These are phyloP conservation scores for Leishmania martiniquensis DNA, from an alignment of 208 protist genomes.

Conservation along the genomic window DNA sequence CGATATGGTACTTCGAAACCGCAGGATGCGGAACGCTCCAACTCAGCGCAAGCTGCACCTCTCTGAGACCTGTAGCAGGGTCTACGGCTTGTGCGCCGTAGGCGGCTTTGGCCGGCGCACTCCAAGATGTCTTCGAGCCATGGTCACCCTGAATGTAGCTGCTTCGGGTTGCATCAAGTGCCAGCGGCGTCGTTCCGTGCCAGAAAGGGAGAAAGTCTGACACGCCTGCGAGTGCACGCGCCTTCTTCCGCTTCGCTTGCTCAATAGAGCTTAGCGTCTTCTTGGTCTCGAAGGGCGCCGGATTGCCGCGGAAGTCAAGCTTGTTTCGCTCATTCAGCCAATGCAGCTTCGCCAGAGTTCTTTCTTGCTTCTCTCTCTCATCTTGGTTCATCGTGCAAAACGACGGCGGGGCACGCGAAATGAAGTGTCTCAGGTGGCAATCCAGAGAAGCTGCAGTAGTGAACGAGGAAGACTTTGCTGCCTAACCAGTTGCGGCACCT, in stretches of 20 bases:
- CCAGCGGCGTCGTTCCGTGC: slow-evolving; percentile 48
- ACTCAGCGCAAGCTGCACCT: slow-evolving; percentile 69
- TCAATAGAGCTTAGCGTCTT: slow-evolving; percentile 75
- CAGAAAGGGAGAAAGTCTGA: slow-evolving; percentile 72
- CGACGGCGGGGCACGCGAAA: neutral
- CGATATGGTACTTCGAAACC: neutral
- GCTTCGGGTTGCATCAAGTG: slow-evolving; percentile 51
- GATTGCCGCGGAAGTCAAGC: slow-evolving; percentile 83
- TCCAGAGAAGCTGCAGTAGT: neutral
- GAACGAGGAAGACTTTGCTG: neutral
- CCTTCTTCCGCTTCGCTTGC: slow-evolving; percentile 29
- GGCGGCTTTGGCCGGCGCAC: neutral
- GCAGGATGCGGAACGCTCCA: slow-evolving; percentile 54
- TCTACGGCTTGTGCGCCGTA: slow-evolving; percentile 58
- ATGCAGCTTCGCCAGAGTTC: slow-evolving; percentile 67
- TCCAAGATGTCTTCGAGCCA: slow-evolving; percentile 30
- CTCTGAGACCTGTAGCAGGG: slow-evolving; percentile 56
- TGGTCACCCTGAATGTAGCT: slow-evolving; percentile 49
- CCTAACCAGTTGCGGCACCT: neutral
- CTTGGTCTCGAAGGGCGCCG: slow-evolving; percentile 59
- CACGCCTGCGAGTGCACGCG: slow-evolving; percentile 43
- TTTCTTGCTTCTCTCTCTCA: slow-evolving; percentile 53
- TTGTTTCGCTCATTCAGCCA: slow-evolving; percentile 79
- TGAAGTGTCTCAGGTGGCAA: neutral
- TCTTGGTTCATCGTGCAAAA: slow-evolving; percentile 25